phyloP scores from a whole-genome alignment of 2,329 filamentous ascomycete genomes.

The Clarireedia homoeocarpa region DNA sequence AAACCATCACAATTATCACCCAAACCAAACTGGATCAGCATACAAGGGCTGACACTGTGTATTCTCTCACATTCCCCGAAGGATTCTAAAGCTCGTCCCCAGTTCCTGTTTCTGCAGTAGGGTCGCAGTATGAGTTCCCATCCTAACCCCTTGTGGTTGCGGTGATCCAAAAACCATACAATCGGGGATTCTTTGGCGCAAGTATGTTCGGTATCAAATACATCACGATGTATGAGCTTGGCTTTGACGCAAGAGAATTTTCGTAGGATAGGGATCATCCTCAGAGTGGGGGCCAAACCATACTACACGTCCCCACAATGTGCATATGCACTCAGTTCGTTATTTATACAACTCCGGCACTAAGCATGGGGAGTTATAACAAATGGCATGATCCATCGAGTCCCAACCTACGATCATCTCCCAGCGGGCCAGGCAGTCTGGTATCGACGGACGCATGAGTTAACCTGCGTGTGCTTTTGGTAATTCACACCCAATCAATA shows the following conservation, averaged over 20 bases:
- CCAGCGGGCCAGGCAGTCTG: neutral
- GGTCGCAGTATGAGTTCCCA: neutral
- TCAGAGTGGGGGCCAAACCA: slow-evolving; percentile 1
- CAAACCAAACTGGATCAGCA: neutral
- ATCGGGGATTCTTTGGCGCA: neutral
- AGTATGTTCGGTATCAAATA: neutral
- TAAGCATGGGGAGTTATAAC: neutral
- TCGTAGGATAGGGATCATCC: neutral
- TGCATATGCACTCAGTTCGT: neutral
- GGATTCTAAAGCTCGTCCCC: neutral
- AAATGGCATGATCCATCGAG: neutral
- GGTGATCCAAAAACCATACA: neutral
- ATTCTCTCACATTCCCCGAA: neutral
- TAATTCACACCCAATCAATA: neutral
- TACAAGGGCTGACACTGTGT: slow-evolving; percentile 6
- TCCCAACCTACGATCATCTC: neutral
- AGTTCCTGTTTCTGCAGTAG: neutral
- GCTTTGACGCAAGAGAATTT: neutral
- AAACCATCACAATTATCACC: neutral
- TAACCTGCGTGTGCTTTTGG: neutral
- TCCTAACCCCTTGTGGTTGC: neutral
- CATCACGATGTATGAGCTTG: neutral
- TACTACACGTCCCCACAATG: neutral
- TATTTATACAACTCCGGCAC: neutral
- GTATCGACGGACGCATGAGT: neutral